Conservation (phyloP, 108 stramenopile species). For the Asterionellopsis glacialis region DNA sequence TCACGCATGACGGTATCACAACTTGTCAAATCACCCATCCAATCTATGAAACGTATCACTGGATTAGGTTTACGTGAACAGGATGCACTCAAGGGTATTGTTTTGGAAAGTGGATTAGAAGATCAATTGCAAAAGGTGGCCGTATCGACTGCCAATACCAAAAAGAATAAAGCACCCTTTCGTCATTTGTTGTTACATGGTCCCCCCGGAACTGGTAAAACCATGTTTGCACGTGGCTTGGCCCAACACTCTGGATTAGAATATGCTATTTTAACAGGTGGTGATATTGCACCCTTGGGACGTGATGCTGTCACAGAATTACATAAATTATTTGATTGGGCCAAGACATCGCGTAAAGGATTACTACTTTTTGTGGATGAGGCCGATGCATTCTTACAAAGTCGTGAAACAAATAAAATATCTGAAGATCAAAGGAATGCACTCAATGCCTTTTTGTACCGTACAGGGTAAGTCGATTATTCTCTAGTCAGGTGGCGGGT, state of each 20-base stretch:
- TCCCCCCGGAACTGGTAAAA: constrained; percentile 99
- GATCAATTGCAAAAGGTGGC: constrained; percentile 90
- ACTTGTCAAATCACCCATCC: constrained; percentile 49
- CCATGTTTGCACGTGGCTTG: constrained; percentile 96
- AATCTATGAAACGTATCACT: constrained; percentile 50
- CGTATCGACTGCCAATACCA: constrained; percentile 94
- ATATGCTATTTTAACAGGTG: constrained; percentile 98
- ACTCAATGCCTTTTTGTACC: constrained; percentile 97
- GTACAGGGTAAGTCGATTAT: constrained; percentile 55
- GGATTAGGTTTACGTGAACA: constrained; percentile 60
- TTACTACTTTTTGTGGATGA: constrained; percentile 98
- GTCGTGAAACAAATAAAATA: constrained; percentile 84
- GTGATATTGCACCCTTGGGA: constrained; percentile 98
- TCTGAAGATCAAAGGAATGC: constrained; percentile 98
- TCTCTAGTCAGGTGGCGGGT: neutral
- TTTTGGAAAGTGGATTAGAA: constrained; percentile 83
- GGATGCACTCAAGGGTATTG: constrained; percentile 93
- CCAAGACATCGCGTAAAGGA: constrained; percentile 91
- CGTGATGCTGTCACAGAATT: constrained; percentile 98
- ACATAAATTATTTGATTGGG: constrained; percentile 99
- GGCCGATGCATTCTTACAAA: constrained; percentile 98
- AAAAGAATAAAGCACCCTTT: constrained; percentile 96
- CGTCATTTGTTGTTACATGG: constrained; percentile 98
- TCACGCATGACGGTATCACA: constrained; percentile 71
- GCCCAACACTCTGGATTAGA: constrained; percentile 96